Evolutionary conservation across 805 yeast genomes (phyloP).

Genomic region (Metschnikowia proteae): DNA sequence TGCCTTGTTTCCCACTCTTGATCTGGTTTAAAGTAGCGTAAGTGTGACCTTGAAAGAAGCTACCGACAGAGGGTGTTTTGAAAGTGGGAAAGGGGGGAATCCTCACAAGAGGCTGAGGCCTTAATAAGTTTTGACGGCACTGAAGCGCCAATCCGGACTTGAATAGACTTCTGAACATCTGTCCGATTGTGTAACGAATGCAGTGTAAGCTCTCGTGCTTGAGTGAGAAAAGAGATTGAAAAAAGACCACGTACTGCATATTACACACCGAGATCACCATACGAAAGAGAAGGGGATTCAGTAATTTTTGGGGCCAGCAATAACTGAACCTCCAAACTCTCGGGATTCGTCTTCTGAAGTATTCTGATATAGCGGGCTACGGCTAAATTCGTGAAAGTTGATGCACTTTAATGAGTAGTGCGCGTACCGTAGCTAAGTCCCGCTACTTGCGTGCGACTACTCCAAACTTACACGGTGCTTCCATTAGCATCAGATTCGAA

Average conservation of each 20-base stretch:
- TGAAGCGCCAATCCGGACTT: slow-evolving; percentile 9
- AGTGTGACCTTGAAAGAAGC: slow-evolving; percentile 36
- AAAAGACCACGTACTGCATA: not conserved
- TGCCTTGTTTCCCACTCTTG: slow-evolving; percentile 56
- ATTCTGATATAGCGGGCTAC: not conserved
- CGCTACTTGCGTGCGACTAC: not conserved
- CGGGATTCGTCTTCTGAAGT: not conserved
- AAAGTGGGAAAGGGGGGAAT: slow-evolving; percentile 13
- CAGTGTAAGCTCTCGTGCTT: not conserved
- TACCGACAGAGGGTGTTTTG: slow-evolving; percentile 14
- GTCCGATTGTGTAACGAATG: not conserved
- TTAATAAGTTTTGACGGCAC: slow-evolving; percentile 2
- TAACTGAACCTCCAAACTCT: not conserved
- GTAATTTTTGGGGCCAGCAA: no score
- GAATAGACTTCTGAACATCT: slow-evolving; percentile 16
- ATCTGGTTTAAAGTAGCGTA: slow-evolving; percentile 76
- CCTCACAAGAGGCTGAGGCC: slow-evolving; percentile 5
- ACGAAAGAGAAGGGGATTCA: not conserved
- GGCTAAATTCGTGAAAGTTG: not conserved
- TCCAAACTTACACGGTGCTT: not conserved
- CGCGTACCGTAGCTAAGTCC: not conserved
- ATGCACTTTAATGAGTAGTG: not conserved
- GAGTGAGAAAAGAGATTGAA: slow-evolving; percentile 8
- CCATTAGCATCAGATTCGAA: slow-evolving; percentile 4
- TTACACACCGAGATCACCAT: not conserved